Conservation (phyloP, 129 eudicot genomes). For the Heracleum sosnowskyi region DNA sequence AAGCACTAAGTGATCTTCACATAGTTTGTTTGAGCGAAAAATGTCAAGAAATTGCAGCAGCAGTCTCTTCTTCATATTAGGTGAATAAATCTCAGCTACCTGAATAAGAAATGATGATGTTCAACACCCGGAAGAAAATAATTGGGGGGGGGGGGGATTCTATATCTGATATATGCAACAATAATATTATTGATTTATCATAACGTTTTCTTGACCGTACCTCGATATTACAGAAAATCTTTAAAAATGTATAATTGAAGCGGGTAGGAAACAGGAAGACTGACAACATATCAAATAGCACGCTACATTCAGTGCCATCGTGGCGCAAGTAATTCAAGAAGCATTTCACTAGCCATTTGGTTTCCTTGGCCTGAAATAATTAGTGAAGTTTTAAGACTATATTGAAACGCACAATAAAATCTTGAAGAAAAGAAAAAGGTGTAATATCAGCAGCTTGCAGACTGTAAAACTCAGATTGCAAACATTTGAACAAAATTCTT, state of each 20-base stretch:
- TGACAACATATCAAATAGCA: slow-evolving; percentile 75
- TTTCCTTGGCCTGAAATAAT: slow-evolving; percentile 80
- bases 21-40: slow-evolving; percentile 72
- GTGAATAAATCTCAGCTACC: slow-evolving; percentile 92
- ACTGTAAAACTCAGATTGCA: not conserved
- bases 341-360: slow-evolving; percentile 97
- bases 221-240: slow-evolving; percentile 86
- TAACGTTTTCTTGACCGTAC: slow-evolving; percentile 25
- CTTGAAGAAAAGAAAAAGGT: not conserved
- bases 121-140: not conserved
- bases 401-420: not conserved
- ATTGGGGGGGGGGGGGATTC: not conserved
- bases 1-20: slow-evolving; percentile 86
- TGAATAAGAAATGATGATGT: slow-evolving; percentile 11
- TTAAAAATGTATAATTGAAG: slow-evolving; percentile 76
- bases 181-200: not conserved
- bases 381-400: not conserved
- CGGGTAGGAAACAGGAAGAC: slow-evolving; percentile 75
- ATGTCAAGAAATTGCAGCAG: slow-evolving; percentile 72
- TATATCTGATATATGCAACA: not conserved
- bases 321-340: slow-evolving; percentile 85
- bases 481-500: not conserved
- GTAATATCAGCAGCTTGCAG: not conserved
- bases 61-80: slow-evolving; percentile 77
- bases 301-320: slow-evolving; percentile 75